Percentiles rank a stretch among this genome's conserved stretches.
These are phyloP conservation scores for Rhizophora apiculata DNA, from an alignment of 345 rosid species.

Conservation along the genomic window DNA sequence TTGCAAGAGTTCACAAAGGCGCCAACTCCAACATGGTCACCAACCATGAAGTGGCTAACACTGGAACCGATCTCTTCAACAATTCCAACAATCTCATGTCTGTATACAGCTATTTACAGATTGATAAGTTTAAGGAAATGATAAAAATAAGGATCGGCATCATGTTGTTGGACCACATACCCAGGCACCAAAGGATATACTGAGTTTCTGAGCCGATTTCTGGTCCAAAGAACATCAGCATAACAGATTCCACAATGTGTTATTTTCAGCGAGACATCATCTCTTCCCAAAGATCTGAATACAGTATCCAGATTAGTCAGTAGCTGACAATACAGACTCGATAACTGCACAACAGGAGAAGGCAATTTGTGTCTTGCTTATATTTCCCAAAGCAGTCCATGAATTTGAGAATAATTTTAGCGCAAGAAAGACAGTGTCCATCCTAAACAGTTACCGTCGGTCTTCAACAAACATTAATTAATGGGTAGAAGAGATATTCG, in stretches of 20 bases:
- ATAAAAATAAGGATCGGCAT: not conserved
- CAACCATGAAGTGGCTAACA: constrained; percentile 59
- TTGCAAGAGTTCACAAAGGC: constrained; percentile 82
- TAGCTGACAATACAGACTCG: not conserved
- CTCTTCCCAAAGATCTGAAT: constrained; percentile 52
- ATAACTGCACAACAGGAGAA: not conserved
- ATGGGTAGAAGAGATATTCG: too few species aligned
- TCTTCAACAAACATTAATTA: too few species aligned
- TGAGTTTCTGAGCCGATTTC: constrained; percentile 54
- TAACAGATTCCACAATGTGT: constrained; percentile 92
- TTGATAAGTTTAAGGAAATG: constrained; percentile 13
- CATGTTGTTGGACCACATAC: constrained; percentile 36
- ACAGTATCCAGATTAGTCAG: not conserved
- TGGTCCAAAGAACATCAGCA: constrained; percentile 77
- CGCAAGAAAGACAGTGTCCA: too few species aligned
- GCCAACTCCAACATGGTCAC: constrained; percentile 90
- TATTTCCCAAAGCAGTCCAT: too few species aligned
- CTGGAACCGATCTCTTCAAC: constrained; percentile 73
- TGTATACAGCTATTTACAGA: constrained; percentile 20
- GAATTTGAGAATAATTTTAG: too few species aligned
- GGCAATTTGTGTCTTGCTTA: not conserved
- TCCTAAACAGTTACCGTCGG: too few species aligned
- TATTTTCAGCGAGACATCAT: constrained; percentile 70
- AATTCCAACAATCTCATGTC: constrained; percentile 86
- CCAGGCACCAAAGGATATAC: constrained; percentile 91